Evolutionary conservation across 768 basidiomycete species (phyloP).

Genomic region (Suillus ampliporus): DNA sequence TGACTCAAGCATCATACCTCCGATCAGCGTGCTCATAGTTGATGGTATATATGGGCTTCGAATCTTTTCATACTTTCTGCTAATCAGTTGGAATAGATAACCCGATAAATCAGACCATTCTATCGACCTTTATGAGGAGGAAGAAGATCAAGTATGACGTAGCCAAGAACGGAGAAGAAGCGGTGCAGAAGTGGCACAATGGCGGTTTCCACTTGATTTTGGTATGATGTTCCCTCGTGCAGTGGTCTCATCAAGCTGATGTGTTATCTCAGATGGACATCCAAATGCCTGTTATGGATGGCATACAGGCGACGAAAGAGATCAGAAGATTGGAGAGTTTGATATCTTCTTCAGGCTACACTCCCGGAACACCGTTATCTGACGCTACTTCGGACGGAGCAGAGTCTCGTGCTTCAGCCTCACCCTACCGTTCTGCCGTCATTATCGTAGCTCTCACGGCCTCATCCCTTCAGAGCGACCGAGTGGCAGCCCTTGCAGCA

Average conservation of each 20-base stretch:
- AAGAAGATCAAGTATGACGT: slow-evolving; percentile 95
- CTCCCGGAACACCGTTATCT: slow-evolving; percentile 68
- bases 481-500: slow-evolving; percentile 95
- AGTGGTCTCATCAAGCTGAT: slow-evolving; percentile 19
- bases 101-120: slow-evolving; percentile 96
- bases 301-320: slow-evolving; percentile 95
- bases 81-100: slow-evolving; percentile 70
- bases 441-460: slow-evolving; percentile 99
- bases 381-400: slow-evolving; percentile 67
- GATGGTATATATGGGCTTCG: slow-evolving; percentile 74
- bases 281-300: slow-evolving; percentile 99
- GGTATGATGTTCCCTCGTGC: slow-evolving; percentile 53
- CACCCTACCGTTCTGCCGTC: slow-evolving; percentile 89
- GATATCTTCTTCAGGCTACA: slow-evolving; percentile 68
- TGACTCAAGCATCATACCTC: slow-evolving; percentile 85
- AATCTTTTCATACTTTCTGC: slow-evolving; percentile 10
- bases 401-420: slow-evolving; percentile 55
- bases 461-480: slow-evolving; percentile 92
- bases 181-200: slow-evolving; percentile 92
- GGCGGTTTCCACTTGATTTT: slow-evolving; percentile 95
- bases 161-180: slow-evolving; percentile 94
- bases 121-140: slow-evolving; percentile 96
- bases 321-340: slow-evolving; percentile 85
- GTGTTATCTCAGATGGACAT: slow-evolving; percentile 88
- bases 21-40: slow-evolving; percentile 97